Conservation (phyloP, 371 early-diverging fungal genomes). For the Actinomortierella ambigua region DNA sequence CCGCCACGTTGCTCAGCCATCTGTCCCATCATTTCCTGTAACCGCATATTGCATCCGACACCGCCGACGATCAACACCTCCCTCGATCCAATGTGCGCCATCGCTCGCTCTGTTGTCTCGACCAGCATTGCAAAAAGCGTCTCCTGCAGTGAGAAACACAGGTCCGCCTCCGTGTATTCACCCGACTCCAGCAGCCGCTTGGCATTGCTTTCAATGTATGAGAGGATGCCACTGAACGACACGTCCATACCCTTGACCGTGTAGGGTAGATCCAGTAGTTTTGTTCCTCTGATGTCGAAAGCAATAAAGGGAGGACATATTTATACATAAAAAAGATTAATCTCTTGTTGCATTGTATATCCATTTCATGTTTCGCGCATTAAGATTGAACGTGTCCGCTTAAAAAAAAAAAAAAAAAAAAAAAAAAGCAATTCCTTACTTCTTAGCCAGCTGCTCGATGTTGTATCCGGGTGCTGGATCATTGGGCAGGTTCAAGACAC, state of each 20-base stretch:
- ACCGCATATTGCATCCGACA: constrained; percentile 96
- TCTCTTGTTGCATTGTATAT: no score
- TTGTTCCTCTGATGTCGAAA: constrained; percentile 69
- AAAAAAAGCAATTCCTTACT: constrained; percentile 48
- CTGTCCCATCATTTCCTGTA: constrained; percentile 98
- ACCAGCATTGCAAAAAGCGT: constrained; percentile 99
- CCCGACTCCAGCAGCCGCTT: constrained; percentile 64
- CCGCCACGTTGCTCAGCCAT: constrained; percentile 96
- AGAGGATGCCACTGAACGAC: constrained; percentile 97
- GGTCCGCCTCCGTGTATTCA: constrained; percentile 80
- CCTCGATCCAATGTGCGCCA: constrained; percentile 95
- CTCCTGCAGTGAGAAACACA: constrained; percentile 99
- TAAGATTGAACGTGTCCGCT: no score
- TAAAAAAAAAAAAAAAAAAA: background rate
- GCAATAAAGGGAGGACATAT: background rate
- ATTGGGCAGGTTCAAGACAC: constrained; percentile 93
- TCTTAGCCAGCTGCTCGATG: constrained; percentile 96
- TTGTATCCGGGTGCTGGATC: constrained; percentile 99
- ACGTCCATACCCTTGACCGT: constrained; percentile 99
- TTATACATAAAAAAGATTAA: no score
- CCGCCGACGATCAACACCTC: constrained; percentile 99
- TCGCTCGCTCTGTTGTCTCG: constrained; percentile 99
- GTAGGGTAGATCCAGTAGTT: constrained; percentile 94
- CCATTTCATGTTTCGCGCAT: no score
- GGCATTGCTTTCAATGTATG: constrained; percentile 85